A percentile compares a stretch with the other conserved stretches of the same genome.
Evolutionary conservation across 139 green algal genomes (phyloP).

Genomic region (Astrephomene gubernaculifera): DNA sequence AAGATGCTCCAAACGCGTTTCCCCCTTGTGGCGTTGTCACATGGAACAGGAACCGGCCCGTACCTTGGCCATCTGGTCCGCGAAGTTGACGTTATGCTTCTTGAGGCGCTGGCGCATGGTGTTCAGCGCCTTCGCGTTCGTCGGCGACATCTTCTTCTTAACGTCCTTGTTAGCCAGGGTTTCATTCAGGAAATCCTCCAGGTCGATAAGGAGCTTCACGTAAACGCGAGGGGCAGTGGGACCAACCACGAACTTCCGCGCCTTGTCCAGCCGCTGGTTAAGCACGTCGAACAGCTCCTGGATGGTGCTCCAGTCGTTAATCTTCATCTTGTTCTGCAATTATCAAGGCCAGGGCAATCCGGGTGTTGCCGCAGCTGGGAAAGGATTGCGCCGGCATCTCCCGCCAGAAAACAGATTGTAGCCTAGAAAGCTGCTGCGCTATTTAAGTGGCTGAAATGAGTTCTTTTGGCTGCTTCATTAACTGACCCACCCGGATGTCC

Average conservation of each 20-base stretch:
- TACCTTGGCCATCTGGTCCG: constrained; percentile 57
- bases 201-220: constrained; percentile 87
- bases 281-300: constrained; percentile 96
- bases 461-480: no score
- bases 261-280: constrained; percentile 98
- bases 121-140: constrained; percentile 96
- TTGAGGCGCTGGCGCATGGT: constrained; percentile 97
- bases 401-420: background rate
- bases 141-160: constrained; percentile 96
- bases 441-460: background rate
- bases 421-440: background rate
- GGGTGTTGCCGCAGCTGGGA: background rate
- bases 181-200: constrained; percentile 93
- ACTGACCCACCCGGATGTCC: constrained; percentile 83
- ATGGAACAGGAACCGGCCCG: no score
- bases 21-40: no score
- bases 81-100: constrained; percentile 88
- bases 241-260: constrained; percentile 61
- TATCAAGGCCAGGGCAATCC: background rate
- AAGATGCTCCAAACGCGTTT: no score
- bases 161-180: constrained; percentile 87
- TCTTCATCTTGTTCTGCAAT: constrained; percentile 96
- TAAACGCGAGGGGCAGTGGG: constrained; percentile 79
- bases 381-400: background rate
- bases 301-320: constrained; percentile 97